Conservation (phyloP, 768 basidiomycete genomes). For the Phallus indusiatus region DNA sequence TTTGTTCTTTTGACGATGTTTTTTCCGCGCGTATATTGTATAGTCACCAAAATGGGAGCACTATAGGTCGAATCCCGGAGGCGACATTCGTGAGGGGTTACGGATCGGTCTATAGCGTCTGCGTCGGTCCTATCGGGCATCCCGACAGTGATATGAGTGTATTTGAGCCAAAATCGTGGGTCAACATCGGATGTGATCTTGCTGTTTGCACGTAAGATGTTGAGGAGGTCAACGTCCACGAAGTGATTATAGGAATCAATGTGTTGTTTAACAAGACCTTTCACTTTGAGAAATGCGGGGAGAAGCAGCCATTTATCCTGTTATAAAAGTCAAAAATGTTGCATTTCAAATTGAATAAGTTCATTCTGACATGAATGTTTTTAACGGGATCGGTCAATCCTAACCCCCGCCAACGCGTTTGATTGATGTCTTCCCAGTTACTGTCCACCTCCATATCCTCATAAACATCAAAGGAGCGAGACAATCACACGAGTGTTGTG, state of each 20-base stretch:
- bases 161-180: slow-evolving; percentile 93
- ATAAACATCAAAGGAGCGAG: not conserved
- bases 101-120: slow-evolving; percentile 63
- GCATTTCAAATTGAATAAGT: not conserved
- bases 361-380: slow-evolving; percentile 67
- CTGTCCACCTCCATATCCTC: slow-evolving; percentile 22
- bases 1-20: slow-evolving; percentile 75
- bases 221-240: slow-evolving; percentile 94
- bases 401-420: slow-evolving; percentile 62
- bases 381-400: slow-evolving; percentile 87
- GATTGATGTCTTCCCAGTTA: slow-evolving; percentile 52
- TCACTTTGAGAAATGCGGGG: slow-evolving; percentile 94
- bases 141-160: slow-evolving; percentile 90
- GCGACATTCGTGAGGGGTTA: slow-evolving; percentile 96
- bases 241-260: slow-evolving; percentile 99
- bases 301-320: slow-evolving; percentile 99
- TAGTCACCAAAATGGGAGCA: slow-evolving; percentile 87
- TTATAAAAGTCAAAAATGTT: slow-evolving; percentile 1
- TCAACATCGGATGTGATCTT: slow-evolving; percentile 95
- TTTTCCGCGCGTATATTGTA: slow-evolving; percentile 90
- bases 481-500: too few relatives aligned
- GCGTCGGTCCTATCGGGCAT: slow-evolving; percentile 85
- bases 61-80: slow-evolving; percentile 92
- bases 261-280: slow-evolving; percentile 98
- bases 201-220: slow-evolving; percentile 88